These are phyloP conservation scores for Xylaria sp. DNA, from an alignment of 495 filamentous ascomycete genomes.

Conservation along the genomic window DNA sequence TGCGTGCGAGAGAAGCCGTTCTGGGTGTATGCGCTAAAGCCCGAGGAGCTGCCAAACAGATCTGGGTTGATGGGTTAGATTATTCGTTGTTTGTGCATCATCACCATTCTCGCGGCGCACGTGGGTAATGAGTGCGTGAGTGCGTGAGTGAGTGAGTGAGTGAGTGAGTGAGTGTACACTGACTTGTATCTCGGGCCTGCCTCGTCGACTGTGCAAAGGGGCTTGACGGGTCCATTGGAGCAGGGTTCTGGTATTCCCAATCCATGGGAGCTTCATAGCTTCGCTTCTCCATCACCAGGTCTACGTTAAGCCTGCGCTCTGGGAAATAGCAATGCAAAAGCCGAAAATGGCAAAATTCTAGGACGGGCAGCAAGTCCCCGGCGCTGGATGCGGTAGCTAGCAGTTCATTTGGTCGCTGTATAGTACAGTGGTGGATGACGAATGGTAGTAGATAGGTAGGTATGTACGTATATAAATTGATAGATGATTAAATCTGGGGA, in stretches of 20 bases:
- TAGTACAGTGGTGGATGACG: background rate
- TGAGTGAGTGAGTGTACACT: no score
- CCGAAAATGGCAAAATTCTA: background rate
- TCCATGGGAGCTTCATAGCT: conserved; percentile 57
- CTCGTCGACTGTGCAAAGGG: conserved; percentile 51
- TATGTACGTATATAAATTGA: background rate
- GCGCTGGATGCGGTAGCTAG: background rate
- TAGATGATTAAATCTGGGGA: background rate
- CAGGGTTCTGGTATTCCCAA: conserved; percentile 55
- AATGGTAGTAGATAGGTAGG: background rate
- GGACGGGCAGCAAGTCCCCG: background rate
- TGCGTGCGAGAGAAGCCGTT: conserved; percentile 46
- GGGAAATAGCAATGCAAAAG: conserved; percentile 1
- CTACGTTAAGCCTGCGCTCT: conserved; percentile 8
- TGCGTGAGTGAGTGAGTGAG: no score
- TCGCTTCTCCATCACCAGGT: conserved; percentile 48
- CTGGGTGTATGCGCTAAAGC: conserved; percentile 33
- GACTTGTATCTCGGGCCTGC: conserved; percentile 33
- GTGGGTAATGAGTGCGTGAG: background rate
- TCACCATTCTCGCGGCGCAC: background rate
- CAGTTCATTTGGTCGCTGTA: background rate
- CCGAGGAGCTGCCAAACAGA: conserved; percentile 29
- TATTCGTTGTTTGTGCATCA: background rate
- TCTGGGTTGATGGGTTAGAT: conserved; percentile 20
- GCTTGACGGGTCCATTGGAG: conserved; percentile 54